Conservation (phyloP, 805 yeast species). For the Nakazawaea ishiwadae region DNA sequence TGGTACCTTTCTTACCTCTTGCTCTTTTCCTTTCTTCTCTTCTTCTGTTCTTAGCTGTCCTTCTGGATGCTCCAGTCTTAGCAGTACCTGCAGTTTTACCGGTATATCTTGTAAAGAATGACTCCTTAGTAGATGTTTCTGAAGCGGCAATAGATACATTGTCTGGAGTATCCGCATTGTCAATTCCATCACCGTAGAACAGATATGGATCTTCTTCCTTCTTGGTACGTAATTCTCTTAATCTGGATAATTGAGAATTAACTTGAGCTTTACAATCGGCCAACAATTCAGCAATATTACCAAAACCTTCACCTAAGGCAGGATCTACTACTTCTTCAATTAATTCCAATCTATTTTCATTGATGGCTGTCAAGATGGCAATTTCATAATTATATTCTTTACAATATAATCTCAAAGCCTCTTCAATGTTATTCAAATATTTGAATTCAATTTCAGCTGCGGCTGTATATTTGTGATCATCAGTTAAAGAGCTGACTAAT, state of each 20-base stretch:
- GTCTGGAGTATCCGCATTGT: slow-evolving; percentile 74
- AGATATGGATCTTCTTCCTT: slow-evolving; percentile 82
- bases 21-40: slow-evolving; percentile 96
- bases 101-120: slow-evolving; percentile 92
- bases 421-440: slow-evolving; percentile 55
- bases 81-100: slow-evolving; percentile 97
- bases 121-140: slow-evolving; percentile 87
- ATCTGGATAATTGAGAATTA: slow-evolving; percentile 73
- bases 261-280: slow-evolving; percentile 93
- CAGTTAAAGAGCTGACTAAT: slow-evolving; percentile 55
- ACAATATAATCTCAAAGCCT: slow-evolving; percentile 65
- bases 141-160: slow-evolving; percentile 93
- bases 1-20: slow-evolving; percentile 95
- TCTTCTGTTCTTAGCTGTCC: slow-evolving; percentile 86
- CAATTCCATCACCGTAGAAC: slow-evolving; percentile 67
- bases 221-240: slow-evolving; percentile 80
- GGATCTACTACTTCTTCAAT: slow-evolving; percentile 62
- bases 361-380: slow-evolving; percentile 64
- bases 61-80: slow-evolving; percentile 90
- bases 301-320: slow-evolving; percentile 83
- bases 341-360: slow-evolving; percentile 38
- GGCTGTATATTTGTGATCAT: slow-evolving; percentile 67
- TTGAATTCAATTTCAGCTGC: slow-evolving; percentile 74
- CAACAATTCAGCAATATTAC: slow-evolving; percentile 75
- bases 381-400: slow-evolving; percentile 69